Conservation (phyloP, 345 rosid species). For the Populus simonii region DNA sequence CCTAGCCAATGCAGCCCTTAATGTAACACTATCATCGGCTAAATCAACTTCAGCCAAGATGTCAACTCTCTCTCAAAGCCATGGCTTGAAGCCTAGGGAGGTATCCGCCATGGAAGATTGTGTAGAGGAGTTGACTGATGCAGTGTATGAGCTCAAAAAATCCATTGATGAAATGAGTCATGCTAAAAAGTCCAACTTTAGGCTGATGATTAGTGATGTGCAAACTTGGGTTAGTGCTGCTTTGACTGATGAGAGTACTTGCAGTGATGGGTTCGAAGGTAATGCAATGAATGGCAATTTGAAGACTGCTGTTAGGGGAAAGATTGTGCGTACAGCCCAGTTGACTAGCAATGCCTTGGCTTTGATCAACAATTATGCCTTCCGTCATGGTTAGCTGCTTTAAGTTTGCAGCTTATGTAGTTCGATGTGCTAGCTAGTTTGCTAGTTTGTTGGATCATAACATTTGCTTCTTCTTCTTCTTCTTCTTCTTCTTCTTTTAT, state of each 20-base stretch:
- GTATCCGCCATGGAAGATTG: slow-evolving; percentile 62
- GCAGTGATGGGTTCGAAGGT: slow-evolving; percentile 64
- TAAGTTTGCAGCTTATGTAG: too few species aligned
- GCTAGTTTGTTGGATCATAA: too few species aligned
- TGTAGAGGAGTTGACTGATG: slow-evolving; percentile 59
- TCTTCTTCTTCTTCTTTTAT: too few species aligned
- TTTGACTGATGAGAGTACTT: slow-evolving; percentile 63
- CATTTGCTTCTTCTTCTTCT: too few species aligned
- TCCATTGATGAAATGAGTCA: slow-evolving; percentile 57
- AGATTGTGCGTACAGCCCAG: slow-evolving; percentile 46
- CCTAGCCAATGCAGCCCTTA: slow-evolving; percentile 63
- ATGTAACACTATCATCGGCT: slow-evolving; percentile 48
- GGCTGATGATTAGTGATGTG: too few species aligned
- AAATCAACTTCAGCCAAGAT: slow-evolving; percentile 39
- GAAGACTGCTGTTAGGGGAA: slow-evolving; percentile 30
- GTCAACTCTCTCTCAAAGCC: slow-evolving; percentile 42
- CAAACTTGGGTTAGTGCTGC: slow-evolving; percentile 69
- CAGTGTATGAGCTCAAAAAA: slow-evolving; percentile 50
- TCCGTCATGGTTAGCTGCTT: slow-evolving; percentile 35
- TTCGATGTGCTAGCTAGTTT: too few species aligned
- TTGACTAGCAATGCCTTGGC: slow-evolving; percentile 79
- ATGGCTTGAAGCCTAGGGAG: slow-evolving; percentile 46
- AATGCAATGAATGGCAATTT: slow-evolving; percentile 19
- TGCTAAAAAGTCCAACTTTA: not conserved
- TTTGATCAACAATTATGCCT: slow-evolving; percentile 57